Percentiles rank a stretch among this genome's conserved stretches.
Evolutionary conservation across 148 eudicot species (phyloP).

Genomic region (Rhododendron ferrugineum): DNA sequence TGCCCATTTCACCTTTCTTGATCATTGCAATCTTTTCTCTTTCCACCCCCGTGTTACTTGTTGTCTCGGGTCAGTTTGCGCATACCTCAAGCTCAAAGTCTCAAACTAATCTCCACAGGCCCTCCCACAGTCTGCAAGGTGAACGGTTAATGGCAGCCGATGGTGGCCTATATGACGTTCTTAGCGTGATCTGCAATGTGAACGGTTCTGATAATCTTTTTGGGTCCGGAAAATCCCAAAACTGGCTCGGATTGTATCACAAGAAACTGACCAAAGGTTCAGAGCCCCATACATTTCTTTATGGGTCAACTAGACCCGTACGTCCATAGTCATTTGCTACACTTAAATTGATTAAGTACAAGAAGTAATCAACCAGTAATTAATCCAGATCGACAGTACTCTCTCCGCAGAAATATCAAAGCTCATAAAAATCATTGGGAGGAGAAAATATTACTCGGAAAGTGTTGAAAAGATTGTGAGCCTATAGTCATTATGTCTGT

Average conservation of each 20-base stretch:
- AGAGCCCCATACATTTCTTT: not conserved
- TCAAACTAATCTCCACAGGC: too few relatives aligned
- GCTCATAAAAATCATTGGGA: too few relatives aligned
- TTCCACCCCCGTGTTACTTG: fast-evolving
- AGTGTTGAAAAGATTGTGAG: too few relatives aligned
- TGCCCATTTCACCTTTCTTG: constrained; percentile 2
- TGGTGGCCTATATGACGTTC: not conserved
- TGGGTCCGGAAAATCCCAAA: too few relatives aligned
- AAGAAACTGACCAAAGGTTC: not conserved
- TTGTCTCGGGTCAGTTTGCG: fast-evolving
- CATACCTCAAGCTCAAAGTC: too few relatives aligned
- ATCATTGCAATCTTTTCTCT: not conserved
- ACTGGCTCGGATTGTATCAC: too few relatives aligned
- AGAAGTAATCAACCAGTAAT: not conserved
- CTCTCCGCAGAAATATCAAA: too few relatives aligned
- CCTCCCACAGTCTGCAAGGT: too few relatives aligned
- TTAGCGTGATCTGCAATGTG: not conserved
- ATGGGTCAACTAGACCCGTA: not conserved
- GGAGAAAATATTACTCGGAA: too few relatives aligned
- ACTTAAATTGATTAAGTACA: not conserved
- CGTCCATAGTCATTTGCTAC: not conserved
- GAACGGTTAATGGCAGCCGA: not conserved
- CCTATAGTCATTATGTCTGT: too few relatives aligned
- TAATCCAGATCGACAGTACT: not conserved
- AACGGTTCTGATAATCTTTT: not conserved